phyloP scores from a whole-genome alignment of 2,329 filamentous ascomycete species.

The Scedosporium apiospermum region DNA sequence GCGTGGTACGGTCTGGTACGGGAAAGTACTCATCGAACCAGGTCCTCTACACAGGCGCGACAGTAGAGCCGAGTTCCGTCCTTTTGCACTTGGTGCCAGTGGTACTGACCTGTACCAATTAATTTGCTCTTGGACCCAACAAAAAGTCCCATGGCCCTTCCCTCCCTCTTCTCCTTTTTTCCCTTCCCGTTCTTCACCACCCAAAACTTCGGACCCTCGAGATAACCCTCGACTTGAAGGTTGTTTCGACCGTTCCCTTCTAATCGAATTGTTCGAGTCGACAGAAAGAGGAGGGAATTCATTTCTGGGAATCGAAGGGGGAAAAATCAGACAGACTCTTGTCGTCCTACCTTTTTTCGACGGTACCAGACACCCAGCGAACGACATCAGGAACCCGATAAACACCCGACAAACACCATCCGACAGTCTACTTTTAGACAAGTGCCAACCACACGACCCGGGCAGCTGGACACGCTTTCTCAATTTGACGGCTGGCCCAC shows the following conservation, averaged over 20 bases:
- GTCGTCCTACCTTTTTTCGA: neutral
- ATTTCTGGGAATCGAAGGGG: neutral
- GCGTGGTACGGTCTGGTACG: neutral
- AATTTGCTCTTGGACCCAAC: constrained; percentile 1
- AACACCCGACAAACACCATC: neutral
- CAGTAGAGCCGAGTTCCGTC: neutral
- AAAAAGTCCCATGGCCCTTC: constrained; percentile 3
- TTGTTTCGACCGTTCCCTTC: neutral
- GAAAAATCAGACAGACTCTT: neutral
- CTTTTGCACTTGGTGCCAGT: neutral
- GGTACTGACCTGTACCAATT: neutral
- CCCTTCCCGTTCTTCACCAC: constrained; percentile 2
- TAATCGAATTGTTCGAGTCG: neutral
- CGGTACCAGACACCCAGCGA: neutral
- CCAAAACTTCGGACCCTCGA: constrained; percentile 1
- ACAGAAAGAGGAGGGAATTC: constrained; percentile 1
- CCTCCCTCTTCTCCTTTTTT: neutral
- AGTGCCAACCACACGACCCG: neutral
- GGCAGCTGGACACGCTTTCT: constrained; percentile 2
- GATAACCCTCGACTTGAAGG: neutral
- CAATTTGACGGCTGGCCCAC: neutral
- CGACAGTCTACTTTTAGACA: neutral
- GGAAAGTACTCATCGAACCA: neutral
- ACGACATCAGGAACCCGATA: neutral
- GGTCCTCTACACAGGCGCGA: neutral